Conservation (phyloP, 2,329 filamentous ascomycete species). For the Pestalotiopsis sp. region DNA sequence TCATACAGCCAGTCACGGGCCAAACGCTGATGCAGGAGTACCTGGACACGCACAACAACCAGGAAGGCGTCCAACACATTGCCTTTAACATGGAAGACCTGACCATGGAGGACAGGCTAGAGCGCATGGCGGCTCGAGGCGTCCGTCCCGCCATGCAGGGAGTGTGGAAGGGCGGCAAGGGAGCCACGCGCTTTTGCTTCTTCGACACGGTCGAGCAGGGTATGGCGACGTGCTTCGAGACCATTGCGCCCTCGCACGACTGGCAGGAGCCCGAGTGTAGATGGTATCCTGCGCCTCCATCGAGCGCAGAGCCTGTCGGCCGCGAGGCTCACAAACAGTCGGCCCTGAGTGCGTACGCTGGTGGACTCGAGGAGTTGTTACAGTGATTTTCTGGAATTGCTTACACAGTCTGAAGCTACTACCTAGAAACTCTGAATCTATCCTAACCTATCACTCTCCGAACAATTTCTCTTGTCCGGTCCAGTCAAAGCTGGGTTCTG, state of each 20-base stretch:
- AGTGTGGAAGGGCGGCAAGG: not conserved
- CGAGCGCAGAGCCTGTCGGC: not conserved
- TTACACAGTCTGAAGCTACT: not conserved
- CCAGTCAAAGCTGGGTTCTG: no score
- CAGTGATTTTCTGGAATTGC: not conserved
- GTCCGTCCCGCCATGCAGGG: not conserved
- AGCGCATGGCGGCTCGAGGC: not conserved
- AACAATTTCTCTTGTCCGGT: no score
- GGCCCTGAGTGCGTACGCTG: not conserved
- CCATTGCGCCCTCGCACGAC: not conserved
- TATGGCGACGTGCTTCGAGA: constrained; percentile 5
- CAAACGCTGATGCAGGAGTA: not conserved
- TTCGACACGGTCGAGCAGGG: constrained; percentile 4
- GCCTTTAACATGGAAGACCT: not conserved
- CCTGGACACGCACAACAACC: not conserved
- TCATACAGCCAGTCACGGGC: not conserved
- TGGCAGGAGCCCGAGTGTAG: not conserved
- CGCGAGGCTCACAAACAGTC: not conserved
- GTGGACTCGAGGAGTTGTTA: not conserved
- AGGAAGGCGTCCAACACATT: constrained; percentile 1
- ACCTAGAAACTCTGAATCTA: no score
- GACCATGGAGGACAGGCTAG: not conserved
- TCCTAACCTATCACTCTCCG: no score
- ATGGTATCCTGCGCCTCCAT: not conserved
- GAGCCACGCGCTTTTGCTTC: constrained; percentile 1